Percentiles rank a stretch among this genome's conserved stretches.
phyloP scores from a whole-genome alignment of 768 basidiomycete genomes.

The Artomyces pyxidatus region DNA sequence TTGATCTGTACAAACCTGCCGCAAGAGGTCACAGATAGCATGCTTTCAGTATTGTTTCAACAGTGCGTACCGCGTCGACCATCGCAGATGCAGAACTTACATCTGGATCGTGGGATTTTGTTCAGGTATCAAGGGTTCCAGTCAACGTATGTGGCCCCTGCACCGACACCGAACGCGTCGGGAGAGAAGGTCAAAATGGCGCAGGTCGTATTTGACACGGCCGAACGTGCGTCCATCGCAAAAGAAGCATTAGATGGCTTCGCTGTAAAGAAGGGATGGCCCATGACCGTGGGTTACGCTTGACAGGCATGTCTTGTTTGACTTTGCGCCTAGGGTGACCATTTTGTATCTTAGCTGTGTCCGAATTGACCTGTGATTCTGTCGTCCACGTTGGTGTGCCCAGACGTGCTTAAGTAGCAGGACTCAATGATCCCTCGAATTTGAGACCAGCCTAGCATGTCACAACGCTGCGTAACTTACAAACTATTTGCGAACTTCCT shows the following conservation, averaged over 20 bases:
- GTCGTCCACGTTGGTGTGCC: no score
- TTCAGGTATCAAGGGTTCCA: constrained; percentile 79
- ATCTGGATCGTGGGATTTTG: no score
- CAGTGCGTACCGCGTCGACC: constrained; percentile 54
- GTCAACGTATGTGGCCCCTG: constrained; percentile 58
- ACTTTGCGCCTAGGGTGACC: neutral
- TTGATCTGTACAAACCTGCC: constrained; percentile 82
- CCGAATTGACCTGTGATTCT: neutral
- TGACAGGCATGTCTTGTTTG: constrained; percentile 17
- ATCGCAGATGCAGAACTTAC: no score
- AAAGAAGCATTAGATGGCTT: constrained; percentile 82
- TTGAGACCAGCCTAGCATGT: neutral
- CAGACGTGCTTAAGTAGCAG: no score
- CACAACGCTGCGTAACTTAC: neutral
- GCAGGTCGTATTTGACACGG: constrained; percentile 68
- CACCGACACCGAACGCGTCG: constrained; percentile 57
- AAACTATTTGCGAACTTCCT: neutral
- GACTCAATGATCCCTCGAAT: no score
- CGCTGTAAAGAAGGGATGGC: constrained; percentile 78
- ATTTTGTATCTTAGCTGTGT: constrained; percentile 10
- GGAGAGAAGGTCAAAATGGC: constrained; percentile 72
- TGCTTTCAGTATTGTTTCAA: constrained; percentile 82
- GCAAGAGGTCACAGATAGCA: constrained; percentile 81
- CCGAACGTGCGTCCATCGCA: constrained; percentile 67
- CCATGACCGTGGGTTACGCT: constrained; percentile 73